Evolutionary conservation across 805 yeast genomes (phyloP).

Genomic region (Candida qinlingensis): DNA sequence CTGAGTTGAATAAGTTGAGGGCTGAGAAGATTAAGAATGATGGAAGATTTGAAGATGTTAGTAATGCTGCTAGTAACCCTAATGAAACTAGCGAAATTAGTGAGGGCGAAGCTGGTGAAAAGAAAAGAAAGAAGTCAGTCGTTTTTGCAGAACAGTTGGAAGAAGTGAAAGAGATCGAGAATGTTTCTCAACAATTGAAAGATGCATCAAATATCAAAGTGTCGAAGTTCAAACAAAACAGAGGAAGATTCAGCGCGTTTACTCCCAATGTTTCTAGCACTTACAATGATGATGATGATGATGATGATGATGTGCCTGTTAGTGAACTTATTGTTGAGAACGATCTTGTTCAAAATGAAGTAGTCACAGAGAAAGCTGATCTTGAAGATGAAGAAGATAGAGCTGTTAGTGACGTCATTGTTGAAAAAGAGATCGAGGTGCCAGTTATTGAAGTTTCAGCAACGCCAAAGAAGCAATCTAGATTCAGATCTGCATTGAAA

Average conservation of each 20-base stretch:
- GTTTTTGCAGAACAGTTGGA: slow-evolving; percentile 46
- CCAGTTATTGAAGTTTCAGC: not conserved
- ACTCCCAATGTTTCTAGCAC: not conserved
- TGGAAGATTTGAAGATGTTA: slow-evolving; percentile 2
- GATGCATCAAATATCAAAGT: slow-evolving; percentile 19
- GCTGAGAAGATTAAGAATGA: slow-evolving; percentile 15
- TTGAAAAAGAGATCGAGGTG: slow-evolving; percentile 7
- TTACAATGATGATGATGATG: not conserved
- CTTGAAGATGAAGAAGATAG: not conserved
- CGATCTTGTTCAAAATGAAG: not conserved
- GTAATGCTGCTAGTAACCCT: slow-evolving; percentile 3
- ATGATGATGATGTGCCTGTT: not conserved
- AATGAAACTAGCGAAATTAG: slow-evolving; percentile 3
- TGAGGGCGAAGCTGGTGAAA: slow-evolving; percentile 1
- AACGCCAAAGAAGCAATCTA: slow-evolving; percentile 1
- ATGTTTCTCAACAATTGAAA: slow-evolving; percentile 44
- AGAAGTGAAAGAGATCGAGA: slow-evolving; percentile 51
- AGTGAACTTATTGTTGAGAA: slow-evolving; percentile 6
- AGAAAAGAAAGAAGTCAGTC: slow-evolving; percentile 39
- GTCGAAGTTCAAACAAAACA: slow-evolving; percentile 20
- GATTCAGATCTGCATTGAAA: not conserved
- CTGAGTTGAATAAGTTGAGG: slow-evolving; percentile 20
- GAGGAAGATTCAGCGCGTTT: not conserved
- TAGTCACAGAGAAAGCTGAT: not conserved
- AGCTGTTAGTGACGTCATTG: slow-evolving; percentile 7